Conservation (phyloP, 495 filamentous ascomycete species). For the Penicillium tannophilum region DNA sequence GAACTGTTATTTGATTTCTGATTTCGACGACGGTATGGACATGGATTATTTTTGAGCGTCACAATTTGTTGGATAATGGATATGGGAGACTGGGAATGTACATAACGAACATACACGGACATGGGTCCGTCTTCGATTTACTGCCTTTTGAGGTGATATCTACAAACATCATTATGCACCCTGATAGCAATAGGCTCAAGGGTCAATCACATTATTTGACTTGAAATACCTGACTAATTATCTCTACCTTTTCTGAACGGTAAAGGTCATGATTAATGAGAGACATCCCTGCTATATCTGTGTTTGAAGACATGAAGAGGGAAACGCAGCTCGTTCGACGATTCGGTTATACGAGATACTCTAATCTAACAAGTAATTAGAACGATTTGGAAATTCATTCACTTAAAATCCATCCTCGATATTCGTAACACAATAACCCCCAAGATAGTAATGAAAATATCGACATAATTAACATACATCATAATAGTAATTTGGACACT, state of each 20-base stretch:
- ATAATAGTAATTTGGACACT: not conserved
- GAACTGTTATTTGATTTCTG: conserved; percentile 9
- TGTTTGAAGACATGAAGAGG: too few relatives aligned
- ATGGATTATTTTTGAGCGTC: conserved; percentile 9
- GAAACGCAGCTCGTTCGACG: too few relatives aligned
- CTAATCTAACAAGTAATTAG: not conserved
- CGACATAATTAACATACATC: not conserved
- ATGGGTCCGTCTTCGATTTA: not conserved
- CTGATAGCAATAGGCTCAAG: not conserved
- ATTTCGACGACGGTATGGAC: conserved; percentile 2
- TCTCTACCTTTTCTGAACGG: not conserved
- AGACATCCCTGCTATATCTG: too few relatives aligned
- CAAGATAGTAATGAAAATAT: not conserved
- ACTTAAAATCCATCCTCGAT: not conserved
- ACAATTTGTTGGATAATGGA: conserved; percentile 11
- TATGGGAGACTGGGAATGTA: conserved; percentile 16
- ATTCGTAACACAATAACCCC: not conserved
- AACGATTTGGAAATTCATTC: not conserved
- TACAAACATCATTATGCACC: not conserved
- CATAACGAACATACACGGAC: conserved; percentile 10
- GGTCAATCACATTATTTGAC: not conserved
- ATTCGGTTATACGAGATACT: too few relatives aligned
- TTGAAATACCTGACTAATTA: not conserved
- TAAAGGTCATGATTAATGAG: too few relatives aligned
- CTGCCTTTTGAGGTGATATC: not conserved